Percentiles rank a stretch among this genome's conserved stretches.
Conservation (phyloP, 1,284 basidiomycete genomes). For the Kwoniella shivajii region DNA sequence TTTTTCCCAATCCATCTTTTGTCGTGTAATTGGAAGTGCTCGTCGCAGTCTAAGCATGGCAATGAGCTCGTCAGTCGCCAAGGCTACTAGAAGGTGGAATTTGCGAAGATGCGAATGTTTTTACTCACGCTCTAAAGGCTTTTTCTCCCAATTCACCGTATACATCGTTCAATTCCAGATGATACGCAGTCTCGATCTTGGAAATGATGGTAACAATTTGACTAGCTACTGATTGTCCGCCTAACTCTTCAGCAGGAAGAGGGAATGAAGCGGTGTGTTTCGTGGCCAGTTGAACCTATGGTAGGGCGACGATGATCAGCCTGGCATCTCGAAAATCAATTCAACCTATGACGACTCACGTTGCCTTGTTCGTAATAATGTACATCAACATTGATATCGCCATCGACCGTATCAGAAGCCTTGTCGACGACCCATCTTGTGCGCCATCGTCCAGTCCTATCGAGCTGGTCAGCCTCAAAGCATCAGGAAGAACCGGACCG, state of each 20-base stretch:
- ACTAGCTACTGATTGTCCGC: constrained; percentile 61
- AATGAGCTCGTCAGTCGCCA: not conserved
- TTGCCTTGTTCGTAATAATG: constrained; percentile 98
- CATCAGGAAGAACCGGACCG: not conserved
- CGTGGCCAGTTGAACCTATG: constrained; percentile 84
- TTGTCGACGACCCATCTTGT: constrained; percentile 57
- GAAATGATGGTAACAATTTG: constrained; percentile 70
- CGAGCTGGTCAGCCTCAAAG: constrained; percentile 2
- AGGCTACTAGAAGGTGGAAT: not conserved
- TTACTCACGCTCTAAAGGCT: constrained; percentile 69
- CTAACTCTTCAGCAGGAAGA: constrained; percentile 63
- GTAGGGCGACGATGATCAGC: not conserved
- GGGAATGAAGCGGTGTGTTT: constrained; percentile 67
- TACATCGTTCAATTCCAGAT: constrained; percentile 72
- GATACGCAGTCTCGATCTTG: constrained; percentile 78
- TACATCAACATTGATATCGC: constrained; percentile 76
- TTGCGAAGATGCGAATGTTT: too few relatives aligned
- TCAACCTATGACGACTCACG: constrained; percentile 56
- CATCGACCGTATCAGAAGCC: constrained; percentile 43
- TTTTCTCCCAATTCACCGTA: constrained; percentile 87
- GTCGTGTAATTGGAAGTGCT: constrained; percentile 85
- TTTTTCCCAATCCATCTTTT: constrained; percentile 93
- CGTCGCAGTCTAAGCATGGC: constrained; percentile 65
- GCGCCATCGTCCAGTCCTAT: constrained; percentile 89
- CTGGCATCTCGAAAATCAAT: not conserved